These are phyloP conservation scores for Diaporthe longicolla DNA, from an alignment of 2,329 filamentous ascomycete species.

Conservation along the genomic window DNA sequence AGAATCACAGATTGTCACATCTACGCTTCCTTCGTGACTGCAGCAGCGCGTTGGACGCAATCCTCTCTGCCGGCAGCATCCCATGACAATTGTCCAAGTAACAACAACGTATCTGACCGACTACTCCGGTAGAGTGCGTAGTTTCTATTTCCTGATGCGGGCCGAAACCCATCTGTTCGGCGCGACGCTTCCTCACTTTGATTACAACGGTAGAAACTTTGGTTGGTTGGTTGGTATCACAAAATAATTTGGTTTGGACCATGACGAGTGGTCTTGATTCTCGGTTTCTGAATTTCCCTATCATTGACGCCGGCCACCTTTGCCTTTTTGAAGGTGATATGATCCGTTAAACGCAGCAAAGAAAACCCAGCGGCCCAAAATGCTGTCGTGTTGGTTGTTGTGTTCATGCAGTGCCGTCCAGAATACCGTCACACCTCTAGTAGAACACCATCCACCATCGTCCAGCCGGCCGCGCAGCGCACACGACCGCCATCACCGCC, in stretches of 20 bases:
- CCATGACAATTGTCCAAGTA: not conserved
- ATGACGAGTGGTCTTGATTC: slow-evolving; percentile 50
- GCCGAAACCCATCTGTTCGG: not conserved
- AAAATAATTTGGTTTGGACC: slow-evolving; percentile 54
- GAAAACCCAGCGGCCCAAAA: slow-evolving; percentile 70
- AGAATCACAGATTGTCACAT: not conserved
- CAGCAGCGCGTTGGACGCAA: not conserved
- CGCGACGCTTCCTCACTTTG: slow-evolving; percentile 9
- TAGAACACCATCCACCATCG: slow-evolving; percentile 44
- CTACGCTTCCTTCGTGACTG: not conserved
- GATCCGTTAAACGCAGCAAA: slow-evolving; percentile 70
- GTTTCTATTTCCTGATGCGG: not conserved
- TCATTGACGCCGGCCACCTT: slow-evolving; percentile 75
- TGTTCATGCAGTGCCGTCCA: slow-evolving; percentile 61
- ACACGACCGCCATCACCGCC: slow-evolving; percentile 36
- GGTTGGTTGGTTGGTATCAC: slow-evolving; percentile 45
- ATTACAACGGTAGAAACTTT: slow-evolving; percentile 18
- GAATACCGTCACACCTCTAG: slow-evolving; percentile 53
- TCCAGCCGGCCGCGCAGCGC: slow-evolving; percentile 36
- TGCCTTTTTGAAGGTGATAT: slow-evolving; percentile 60
- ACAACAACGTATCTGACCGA: not conserved
- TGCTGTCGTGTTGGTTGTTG: slow-evolving; percentile 52
- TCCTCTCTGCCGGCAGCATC: not conserved
- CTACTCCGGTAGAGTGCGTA: not conserved
- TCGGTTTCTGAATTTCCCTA: slow-evolving; percentile 73